Conservation (phyloP, 2,329 filamentous ascomycete genomes). For the Metarhizium brunneum region DNA sequence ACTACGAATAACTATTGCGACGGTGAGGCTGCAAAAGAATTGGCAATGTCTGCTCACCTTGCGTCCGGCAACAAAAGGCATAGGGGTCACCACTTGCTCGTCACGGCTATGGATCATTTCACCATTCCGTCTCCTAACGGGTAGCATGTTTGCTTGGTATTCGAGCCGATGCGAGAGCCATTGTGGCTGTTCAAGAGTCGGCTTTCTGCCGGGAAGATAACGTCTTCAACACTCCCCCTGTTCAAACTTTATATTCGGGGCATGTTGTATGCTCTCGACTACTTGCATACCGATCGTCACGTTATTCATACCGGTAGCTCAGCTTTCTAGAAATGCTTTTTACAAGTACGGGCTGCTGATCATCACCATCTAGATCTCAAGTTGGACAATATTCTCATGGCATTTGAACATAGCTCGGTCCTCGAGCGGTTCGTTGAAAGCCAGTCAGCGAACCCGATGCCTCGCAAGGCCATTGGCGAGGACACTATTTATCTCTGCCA, state of each 20-base stretch:
- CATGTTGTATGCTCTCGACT: constrained; percentile 31
- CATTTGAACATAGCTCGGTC: constrained; percentile 11
- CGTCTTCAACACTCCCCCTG: constrained; percentile 12
- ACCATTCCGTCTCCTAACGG: constrained; percentile 17
- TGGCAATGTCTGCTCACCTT: constrained; percentile 6
- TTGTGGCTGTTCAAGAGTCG: constrained; percentile 24
- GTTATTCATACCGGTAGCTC: constrained; percentile 26
- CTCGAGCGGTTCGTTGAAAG: constrained; percentile 10
- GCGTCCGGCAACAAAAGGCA: background rate
- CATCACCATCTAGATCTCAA: constrained; percentile 14
- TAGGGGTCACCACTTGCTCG: constrained; percentile 15
- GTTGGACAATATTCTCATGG: constrained; percentile 15
- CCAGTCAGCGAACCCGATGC: constrained; percentile 4
- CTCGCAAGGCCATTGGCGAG: constrained; percentile 7
- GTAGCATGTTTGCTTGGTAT: constrained; percentile 24
- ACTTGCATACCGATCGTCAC: constrained; percentile 30
- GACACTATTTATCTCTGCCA: constrained; percentile 9
- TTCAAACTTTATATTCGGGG: constrained; percentile 24
- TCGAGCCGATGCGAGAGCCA: constrained; percentile 28
- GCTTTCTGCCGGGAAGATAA: constrained; percentile 21
- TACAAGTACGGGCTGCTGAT: background rate
- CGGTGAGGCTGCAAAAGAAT: constrained; percentile 11
- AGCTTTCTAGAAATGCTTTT: background rate
- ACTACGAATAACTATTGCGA: constrained; percentile 12
- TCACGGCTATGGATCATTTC: constrained; percentile 22